A percentile compares a stretch with the other conserved stretches of the same genome.
Conservation (phyloP, 2,329 filamentous ascomycete genomes). For the Hypoxylon sp. region DNA sequence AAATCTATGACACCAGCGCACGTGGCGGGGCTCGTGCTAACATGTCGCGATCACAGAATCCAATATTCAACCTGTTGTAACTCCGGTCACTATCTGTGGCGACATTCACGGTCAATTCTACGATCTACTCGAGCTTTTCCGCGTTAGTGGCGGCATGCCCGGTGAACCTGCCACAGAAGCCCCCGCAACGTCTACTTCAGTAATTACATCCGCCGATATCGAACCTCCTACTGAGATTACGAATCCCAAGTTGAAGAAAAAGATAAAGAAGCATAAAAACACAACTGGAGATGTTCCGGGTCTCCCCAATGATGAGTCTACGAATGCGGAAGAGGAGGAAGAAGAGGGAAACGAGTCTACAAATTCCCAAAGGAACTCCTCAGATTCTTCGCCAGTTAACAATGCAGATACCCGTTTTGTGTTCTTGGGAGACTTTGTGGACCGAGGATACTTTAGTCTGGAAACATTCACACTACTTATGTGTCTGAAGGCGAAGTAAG, state of each 20-base stretch:
- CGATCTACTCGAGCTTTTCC: slow-evolving; percentile 95
- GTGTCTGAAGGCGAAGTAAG: slow-evolving; percentile 84
- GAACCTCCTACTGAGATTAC: slow-evolving; percentile 92
- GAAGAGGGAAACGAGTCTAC: slow-evolving; percentile 60
- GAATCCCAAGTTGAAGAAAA: slow-evolving; percentile 87
- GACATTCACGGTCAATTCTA: slow-evolving; percentile 99
- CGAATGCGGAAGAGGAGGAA: slow-evolving; percentile 64
- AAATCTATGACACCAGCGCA: background rate
- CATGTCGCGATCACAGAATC: slow-evolving; percentile 74
- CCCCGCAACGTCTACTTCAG: slow-evolving; percentile 76
- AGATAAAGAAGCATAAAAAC: slow-evolving; percentile 77
- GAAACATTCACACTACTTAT: slow-evolving; percentile 98
- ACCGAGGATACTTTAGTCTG: slow-evolving; percentile 96
- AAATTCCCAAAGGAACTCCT: slow-evolving; percentile 53
- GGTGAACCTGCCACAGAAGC: slow-evolving; percentile 80
- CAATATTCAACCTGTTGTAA: slow-evolving; percentile 98
- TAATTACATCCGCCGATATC: slow-evolving; percentile 91
- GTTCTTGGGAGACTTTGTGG: slow-evolving; percentile 90
- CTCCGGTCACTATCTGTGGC: slow-evolving; percentile 96
- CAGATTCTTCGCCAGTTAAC: slow-evolving; percentile 43
- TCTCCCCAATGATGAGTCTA: slow-evolving; percentile 64
- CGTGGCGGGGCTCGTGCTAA: slow-evolving; percentile 14
- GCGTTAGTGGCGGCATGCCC: slow-evolving; percentile 96
- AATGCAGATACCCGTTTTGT: slow-evolving; percentile 70
- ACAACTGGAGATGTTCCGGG: slow-evolving; percentile 65